These are phyloP conservation scores for Aspergillus tanneri DNA, from an alignment of 2,329 filamentous ascomycete genomes.

Conservation along the genomic window DNA sequence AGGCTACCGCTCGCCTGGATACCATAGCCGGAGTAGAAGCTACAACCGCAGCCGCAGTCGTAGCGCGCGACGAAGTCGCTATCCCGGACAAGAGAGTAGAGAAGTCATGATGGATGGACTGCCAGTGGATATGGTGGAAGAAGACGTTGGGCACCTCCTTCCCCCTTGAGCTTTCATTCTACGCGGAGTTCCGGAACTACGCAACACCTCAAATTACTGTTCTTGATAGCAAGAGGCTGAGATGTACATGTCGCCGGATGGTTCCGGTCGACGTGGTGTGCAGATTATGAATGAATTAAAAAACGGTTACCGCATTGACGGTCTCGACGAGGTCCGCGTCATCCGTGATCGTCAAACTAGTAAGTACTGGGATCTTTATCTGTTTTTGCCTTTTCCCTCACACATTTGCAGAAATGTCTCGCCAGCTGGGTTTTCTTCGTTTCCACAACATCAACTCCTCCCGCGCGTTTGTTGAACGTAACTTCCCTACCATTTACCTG, in stretches of 20 bases:
- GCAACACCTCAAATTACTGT: slow-evolving; percentile 19
- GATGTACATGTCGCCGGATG: slow-evolving; percentile 37
- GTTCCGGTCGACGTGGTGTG: slow-evolving; percentile 38
- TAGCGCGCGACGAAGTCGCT: slow-evolving; percentile 38
- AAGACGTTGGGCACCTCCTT: slow-evolving; percentile 49
- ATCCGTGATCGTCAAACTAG: slow-evolving; percentile 60
- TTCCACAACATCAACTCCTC: slow-evolving; percentile 53
- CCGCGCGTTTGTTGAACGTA: slow-evolving; percentile 53
- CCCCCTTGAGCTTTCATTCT: slow-evolving; percentile 21
- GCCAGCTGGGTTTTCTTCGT: slow-evolving; percentile 57
- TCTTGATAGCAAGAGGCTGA: slow-evolving; percentile 40
- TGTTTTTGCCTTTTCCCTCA: slow-evolving; percentile 10
- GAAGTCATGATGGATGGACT: slow-evolving; percentile 54
- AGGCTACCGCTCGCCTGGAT: slow-evolving; percentile 44
- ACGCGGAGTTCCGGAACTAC: slow-evolving; percentile 14
- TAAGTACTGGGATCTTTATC: slow-evolving; percentile 29
- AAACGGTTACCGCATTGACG: slow-evolving; percentile 51
- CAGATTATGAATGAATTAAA: slow-evolving; percentile 58
- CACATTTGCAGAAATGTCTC: slow-evolving; percentile 48
- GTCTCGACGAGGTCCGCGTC: slow-evolving; percentile 57
- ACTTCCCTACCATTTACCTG: slow-evolving; percentile 52
- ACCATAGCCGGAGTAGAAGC: slow-evolving; percentile 37
- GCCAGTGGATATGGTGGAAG: slow-evolving; percentile 50
- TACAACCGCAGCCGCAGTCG: slow-evolving; percentile 39
- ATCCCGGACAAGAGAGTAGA: slow-evolving; percentile 45